Conservation (phyloP, 106 monocot genomes). For the Gastrodia elata region DNA sequence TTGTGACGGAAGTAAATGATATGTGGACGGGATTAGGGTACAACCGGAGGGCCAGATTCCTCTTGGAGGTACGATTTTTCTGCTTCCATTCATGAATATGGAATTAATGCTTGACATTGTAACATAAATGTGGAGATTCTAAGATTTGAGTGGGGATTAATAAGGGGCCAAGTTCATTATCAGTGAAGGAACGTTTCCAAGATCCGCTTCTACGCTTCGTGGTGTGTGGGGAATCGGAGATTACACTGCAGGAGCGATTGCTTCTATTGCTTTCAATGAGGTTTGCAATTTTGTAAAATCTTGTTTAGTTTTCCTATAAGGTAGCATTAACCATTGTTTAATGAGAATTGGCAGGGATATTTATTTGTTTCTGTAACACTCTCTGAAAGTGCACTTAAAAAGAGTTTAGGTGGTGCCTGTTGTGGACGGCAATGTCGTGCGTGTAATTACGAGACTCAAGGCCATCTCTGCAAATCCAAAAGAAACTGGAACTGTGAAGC, state of each 20-base stretch:
- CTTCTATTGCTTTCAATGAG: constrained; percentile 95
- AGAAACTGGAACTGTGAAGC: constrained; percentile 74
- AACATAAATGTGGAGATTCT: constrained; percentile 2
- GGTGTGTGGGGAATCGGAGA: constrained; percentile 70
- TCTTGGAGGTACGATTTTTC: constrained; percentile 56
- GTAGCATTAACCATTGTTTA: background rate
- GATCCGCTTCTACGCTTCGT: constrained; percentile 52
- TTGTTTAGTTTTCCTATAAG: background rate
- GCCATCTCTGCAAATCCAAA: constrained; percentile 88
- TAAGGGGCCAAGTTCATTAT: constrained; percentile 84
- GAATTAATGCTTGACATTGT: background rate
- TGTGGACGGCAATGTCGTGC: constrained; percentile 97
- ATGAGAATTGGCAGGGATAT: too few species aligned
- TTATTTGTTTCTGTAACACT: background rate
- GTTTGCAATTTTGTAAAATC: constrained; percentile 13
- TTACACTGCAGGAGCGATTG: constrained; percentile 95
- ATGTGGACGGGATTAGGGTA: constrained; percentile 98
- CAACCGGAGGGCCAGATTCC: constrained; percentile 75
- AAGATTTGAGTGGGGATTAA: background rate
- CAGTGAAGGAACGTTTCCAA: constrained; percentile 56
- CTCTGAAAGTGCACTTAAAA: background rate
- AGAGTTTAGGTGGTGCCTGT: constrained; percentile 78
- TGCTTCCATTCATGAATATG: constrained; percentile 4
- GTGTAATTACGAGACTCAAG: constrained; percentile 80
- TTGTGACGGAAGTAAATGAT: constrained; percentile 82